These are phyloP conservation scores for Camelina laxa DNA, from an alignment of 345 rosid species.

Conservation along the genomic window DNA sequence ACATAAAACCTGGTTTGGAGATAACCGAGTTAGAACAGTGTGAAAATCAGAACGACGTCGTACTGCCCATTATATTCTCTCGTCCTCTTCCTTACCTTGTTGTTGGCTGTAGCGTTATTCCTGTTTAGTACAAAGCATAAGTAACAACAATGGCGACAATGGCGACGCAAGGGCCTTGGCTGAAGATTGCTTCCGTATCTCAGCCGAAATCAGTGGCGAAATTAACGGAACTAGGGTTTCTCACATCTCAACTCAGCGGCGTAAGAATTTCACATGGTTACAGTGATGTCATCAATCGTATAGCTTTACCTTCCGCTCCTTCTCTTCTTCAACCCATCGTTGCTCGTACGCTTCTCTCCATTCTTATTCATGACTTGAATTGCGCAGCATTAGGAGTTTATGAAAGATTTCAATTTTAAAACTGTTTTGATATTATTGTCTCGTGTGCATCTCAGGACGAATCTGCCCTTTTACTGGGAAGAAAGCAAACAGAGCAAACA, in stretches of 20 bases:
- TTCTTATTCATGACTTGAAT: neutral
- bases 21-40: no score
- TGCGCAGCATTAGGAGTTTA: neutral
- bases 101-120: neutral
- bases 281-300: slow-evolving; percentile 3
- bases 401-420: neutral
- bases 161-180: slow-evolving; percentile 25
- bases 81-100: neutral
- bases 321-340: slow-evolving; percentile 6
- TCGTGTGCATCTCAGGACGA: slow-evolving; percentile 54
- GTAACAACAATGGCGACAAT: slow-evolving; percentile 18
- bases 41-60: neutral
- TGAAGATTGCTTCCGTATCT: neutral
- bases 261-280: slow-evolving; percentile 19
- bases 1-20: no score
- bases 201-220: neutral
- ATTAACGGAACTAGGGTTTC: neutral
- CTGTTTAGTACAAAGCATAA: neutral
- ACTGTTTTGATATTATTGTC: neutral
- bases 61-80: neutral
- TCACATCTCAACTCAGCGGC: slow-evolving; percentile 17
- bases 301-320: slow-evolving; percentile 5
- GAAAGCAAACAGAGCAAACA: slow-evolving; percentile 88
- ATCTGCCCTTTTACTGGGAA: slow-evolving; percentile 90
- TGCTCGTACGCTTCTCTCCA: slow-evolving; percentile 14